Percentiles rank a stretch among this genome's conserved stretches.
Conservation (phyloP, 768 basidiomycete species). For the Lactifluus echinatus region DNA sequence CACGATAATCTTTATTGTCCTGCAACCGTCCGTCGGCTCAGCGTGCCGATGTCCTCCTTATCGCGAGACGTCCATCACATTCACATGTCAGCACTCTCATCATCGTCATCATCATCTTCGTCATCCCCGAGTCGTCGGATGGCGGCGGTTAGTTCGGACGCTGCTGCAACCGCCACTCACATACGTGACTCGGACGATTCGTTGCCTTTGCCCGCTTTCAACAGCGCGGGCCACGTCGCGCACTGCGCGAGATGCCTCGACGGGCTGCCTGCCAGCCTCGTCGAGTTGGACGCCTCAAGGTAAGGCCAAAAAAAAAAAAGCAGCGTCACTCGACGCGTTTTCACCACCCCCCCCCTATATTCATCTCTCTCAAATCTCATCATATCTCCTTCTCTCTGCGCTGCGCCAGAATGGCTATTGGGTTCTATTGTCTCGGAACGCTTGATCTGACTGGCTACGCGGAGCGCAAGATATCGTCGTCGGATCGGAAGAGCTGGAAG, state of each 20-base stretch:
- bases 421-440: slow-evolving; percentile 81
- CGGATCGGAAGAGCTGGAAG: slow-evolving; percentile 56
- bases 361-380: neutral
- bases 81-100: neutral
- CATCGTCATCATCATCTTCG: neutral
- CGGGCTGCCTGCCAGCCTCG: slow-evolving; percentile 61
- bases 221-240: slow-evolving; percentile 45
- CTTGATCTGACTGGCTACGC: slow-evolving; percentile 66
- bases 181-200: neutral
- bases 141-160: neutral
- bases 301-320: slow-evolving; percentile 22
- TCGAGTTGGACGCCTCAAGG: slow-evolving; percentile 68
- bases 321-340: too few relatives aligned
- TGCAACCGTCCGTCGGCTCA: too few relatives aligned
- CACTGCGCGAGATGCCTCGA: slow-evolving; percentile 63
- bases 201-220: slow-evolving; percentile 25
- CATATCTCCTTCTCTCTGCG: neutral
- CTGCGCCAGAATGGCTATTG: slow-evolving; percentile 59
- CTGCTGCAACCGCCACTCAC: neutral
- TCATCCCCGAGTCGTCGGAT: neutral
- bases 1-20: slow-evolving; percentile 18
- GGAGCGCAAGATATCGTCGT: slow-evolving; percentile 34
- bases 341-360: too few relatives aligned
- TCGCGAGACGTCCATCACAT: too few relatives aligned
- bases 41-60: too few relatives aligned